phyloP scores from a whole-genome alignment of 176 grass and related monocot species.

The Stipa capillata region DNA sequence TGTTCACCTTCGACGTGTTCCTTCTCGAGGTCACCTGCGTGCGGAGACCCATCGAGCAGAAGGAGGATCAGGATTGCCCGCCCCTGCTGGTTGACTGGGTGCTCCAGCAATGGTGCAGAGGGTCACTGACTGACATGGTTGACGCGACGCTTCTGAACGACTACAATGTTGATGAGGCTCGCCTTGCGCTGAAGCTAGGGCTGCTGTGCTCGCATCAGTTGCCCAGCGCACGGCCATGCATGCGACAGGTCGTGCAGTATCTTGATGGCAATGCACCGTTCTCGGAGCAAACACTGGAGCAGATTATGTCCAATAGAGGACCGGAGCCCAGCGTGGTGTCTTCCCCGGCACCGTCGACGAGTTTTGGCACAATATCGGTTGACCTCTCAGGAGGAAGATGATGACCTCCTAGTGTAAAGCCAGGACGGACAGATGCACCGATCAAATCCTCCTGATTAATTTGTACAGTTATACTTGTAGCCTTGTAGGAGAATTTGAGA shows the following conservation, averaged over 20 bases:
- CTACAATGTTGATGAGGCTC: background rate
- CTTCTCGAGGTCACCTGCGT: slow-evolving; percentile 18
- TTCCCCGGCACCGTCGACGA: background rate
- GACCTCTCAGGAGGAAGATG: background rate
- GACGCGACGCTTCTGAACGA: background rate
- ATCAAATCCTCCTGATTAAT: background rate
- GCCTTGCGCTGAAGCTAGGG: slow-evolving; percentile 32
- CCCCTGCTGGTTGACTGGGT: slow-evolving; percentile 2
- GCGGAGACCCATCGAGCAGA: background rate
- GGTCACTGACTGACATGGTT: background rate
- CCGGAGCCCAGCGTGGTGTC: background rate
- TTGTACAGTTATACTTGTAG: too few species aligned
- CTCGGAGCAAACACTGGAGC: background rate
- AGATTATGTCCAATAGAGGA: background rate
- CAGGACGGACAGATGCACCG: background rate
- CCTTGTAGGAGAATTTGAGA: too few species aligned
- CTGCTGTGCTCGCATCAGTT: slow-evolving; percentile 19
- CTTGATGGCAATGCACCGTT: background rate
- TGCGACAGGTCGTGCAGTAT: slow-evolving; percentile 19
- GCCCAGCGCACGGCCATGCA: background rate
- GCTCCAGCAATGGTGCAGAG: background rate
- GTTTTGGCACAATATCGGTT: background rate
- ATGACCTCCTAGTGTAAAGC: background rate
- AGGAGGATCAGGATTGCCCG: background rate
- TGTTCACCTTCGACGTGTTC: slow-evolving; percentile 5